Base-by-base conservation (phyloP, 2,329 filamentous ascomycete genomes). In the Nigrospora sphaerica region DNA sequence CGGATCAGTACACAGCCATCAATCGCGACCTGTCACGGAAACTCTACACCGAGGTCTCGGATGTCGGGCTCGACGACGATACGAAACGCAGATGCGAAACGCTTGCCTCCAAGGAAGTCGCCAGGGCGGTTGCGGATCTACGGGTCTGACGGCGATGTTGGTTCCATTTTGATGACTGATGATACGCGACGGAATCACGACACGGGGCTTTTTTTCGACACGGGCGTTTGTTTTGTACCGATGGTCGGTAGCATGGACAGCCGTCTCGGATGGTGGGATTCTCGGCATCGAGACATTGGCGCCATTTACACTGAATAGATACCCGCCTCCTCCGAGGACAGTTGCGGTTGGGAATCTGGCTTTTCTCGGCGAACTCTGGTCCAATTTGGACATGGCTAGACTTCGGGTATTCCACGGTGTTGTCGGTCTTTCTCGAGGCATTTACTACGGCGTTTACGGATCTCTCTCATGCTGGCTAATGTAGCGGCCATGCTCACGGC, bases 1-100 rank as follows among this genome's bases (percentile, higher is more conserved):
- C 90, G 55, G 88, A 95, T 49, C 86, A 96, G 65, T 98, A 95
- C 64, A 92, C 88, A 3, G 81, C 82, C 47, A 95, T 97, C 67
- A 97, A 97, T 62, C 84, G 90, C 51, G 85, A 86, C 49, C 83
- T 97, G 32, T 96, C 89, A 37, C 85, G 89, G 48, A 87, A 85
- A 68, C 73, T 98, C 48, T 98, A 98, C 66, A 89, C 82, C 53
- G 77, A 81, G 50, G 73, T 80, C 39, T 71, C 72, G 41, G 70
- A 75, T 50, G 67, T 74, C 17, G 66, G 72, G 19, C 74, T 93
- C 31, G 79, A 86, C 57, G 76, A 85, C 18, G 78, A 81, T 28
- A 79, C 80, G 46, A 78, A 82, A 47, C 78, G 78, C 52, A 77
- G 76, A 41, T 89, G 89, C 77, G 87, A 95, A 68, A 81, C 77